A percentile compares a stretch with the other conserved stretches of the same genome.
phyloP scores from a whole-genome alignment of 805 yeast genomes.

The Kurtzmaniella cleridarum region DNA sequence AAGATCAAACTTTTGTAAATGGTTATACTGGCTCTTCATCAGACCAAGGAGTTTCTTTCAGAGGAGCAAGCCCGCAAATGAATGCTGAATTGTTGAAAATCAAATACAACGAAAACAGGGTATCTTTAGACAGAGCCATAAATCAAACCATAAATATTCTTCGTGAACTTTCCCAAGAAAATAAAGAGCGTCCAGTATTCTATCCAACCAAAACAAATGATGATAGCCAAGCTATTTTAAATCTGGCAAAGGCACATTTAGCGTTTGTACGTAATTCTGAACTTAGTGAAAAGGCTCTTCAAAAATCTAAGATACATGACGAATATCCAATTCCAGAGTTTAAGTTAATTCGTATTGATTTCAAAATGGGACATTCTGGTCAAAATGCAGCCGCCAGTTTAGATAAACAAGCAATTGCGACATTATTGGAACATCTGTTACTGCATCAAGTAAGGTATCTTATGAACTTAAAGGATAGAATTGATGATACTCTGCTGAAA shows the following conservation, averaged over 20 bases:
- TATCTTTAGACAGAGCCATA: conserved; percentile 59
- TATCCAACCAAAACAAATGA: conserved; percentile 46
- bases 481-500: conserved; percentile 87
- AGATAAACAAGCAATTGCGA: conserved; percentile 65
- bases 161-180: conserved; percentile 49
- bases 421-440: conserved; percentile 65
- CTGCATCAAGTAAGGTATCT: conserved; percentile 63
- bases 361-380: conserved; percentile 45
- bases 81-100: conserved; percentile 64
- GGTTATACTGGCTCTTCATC: conserved; percentile 20
- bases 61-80: conserved; percentile 14
- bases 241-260: conserved; percentile 46
- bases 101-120: conserved; percentile 68
- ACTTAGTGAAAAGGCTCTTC: conserved; percentile 9
- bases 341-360: conserved; percentile 56
- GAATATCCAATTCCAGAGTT: conserved; percentile 35
- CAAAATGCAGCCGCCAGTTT: conserved; percentile 47
- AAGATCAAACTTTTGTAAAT: conserved; percentile 22
- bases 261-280: conserved; percentile 45
- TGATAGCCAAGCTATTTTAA: conserved; percentile 31
- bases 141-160: conserved; percentile 47
- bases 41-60: conserved; percentile 2
- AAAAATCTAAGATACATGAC: conserved; percentile 9
- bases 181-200: conserved; percentile 54
- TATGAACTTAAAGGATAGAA: conserved; percentile 66